Base-by-base conservation (phyloP, 148 eudicot species). In the Silene uniflora region DNA sequence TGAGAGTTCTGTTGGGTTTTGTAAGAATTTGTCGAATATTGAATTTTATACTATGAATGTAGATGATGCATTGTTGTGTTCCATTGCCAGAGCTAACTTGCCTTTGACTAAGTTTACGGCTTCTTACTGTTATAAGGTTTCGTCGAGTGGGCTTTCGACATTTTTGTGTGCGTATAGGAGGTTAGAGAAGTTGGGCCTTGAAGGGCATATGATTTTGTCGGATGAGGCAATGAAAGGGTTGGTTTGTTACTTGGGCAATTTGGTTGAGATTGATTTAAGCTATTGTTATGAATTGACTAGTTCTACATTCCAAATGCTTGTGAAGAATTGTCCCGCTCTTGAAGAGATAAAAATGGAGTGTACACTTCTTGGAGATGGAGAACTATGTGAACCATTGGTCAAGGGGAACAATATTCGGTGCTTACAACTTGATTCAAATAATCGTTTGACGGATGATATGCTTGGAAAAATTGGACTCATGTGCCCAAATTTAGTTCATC, bases 41-140 rank as follows among this genome's bases (percentile, higher is more conserved):
- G 35, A 24, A 25, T 63, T 61, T 27, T 67, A 39, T 67, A 4
- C 13, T 67, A 67, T 19, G 52, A 5, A 18, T 67, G 11, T 42
- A 32, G 46, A 32, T 19, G 69, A 66, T 1, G 19, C 18, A 25
- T 66, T 66, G 69, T 66, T 66, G 22, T 32, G 47, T 32, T 14
- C 22, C 10, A 66, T 42, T 17, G 71, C 71, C 19, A 44, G 39
- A 19, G 71, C 71, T 67, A 39, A n/a, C 25, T 66, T 66, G 22
- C 69, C 47, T 2, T 66, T 66, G 69, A 10, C 4, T 21, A 17
- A 66, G 21, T 66, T 66, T 66, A 35, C 69, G 3, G 21, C 22
- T 32, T 66, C 6, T 32, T 7, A 16, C 35, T 66, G 69, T 66
- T 7, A 0, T 19, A 7, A 18, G 11, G 35, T 66, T 17, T 5